phyloP scores from a whole-genome alignment of 176 grass and related monocot genomes.

The Tillandsia fasciculata region DNA sequence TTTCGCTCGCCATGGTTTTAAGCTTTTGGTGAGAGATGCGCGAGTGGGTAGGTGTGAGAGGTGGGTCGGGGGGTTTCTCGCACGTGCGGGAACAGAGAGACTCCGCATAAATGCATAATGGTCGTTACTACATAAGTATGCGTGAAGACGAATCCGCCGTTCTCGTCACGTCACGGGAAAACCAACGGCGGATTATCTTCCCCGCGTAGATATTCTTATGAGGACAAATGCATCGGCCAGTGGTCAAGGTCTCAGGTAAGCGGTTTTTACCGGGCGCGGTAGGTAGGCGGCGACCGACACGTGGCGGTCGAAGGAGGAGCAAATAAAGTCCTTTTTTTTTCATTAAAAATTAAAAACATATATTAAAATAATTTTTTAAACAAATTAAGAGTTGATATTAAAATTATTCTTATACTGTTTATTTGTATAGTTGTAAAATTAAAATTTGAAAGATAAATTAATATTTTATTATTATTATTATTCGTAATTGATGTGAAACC shows the following conservation, averaged over 20 bases:
- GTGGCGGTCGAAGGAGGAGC: not conserved
- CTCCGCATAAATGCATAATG: not conserved
- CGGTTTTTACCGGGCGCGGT: not conserved
- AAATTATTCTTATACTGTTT: too few species aligned
- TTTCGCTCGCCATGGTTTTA: not conserved
- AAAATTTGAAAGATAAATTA: too few species aligned
- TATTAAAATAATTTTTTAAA: too few species aligned
- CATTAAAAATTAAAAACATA: too few species aligned
- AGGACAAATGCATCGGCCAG: not conserved
- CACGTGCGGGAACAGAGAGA: not conserved
- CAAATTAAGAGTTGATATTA: too few species aligned
- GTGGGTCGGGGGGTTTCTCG: not conserved
- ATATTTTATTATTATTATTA: too few species aligned
- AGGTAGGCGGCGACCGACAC: not conserved
- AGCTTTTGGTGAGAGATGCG: not conserved
- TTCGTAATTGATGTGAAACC: too few species aligned
- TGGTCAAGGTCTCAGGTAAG: not conserved
- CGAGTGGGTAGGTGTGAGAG: not conserved
- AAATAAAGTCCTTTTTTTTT: too few species aligned
- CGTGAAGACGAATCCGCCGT: not conserved
- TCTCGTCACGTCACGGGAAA: not conserved
- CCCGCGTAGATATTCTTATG: not conserved
- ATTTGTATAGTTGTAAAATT: too few species aligned
- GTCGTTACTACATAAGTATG: not conserved
- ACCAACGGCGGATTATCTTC: not conserved